Conservation (phyloP, 2,329 filamentous ascomycete species). For the Ramichloridium luteum region DNA sequence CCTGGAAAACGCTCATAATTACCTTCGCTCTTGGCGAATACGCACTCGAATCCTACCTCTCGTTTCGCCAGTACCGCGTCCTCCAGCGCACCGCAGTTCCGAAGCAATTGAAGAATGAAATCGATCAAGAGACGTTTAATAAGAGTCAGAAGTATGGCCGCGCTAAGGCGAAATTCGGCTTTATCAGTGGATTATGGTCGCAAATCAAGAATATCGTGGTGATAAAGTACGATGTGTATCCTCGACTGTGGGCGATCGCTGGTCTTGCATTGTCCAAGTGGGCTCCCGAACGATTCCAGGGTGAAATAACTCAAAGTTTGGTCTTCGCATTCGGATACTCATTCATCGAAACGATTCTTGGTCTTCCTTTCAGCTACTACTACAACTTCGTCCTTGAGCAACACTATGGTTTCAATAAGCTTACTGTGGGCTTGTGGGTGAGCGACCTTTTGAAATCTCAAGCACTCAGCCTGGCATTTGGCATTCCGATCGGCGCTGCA, state of each 20-base stretch:
- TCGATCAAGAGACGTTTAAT: constrained; percentile 81
- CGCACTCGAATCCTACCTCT: constrained; percentile 78
- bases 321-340: constrained; percentile 84
- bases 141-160: constrained; percentile 78
- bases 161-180: constrained; percentile 82
- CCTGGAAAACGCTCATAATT: constrained; percentile 93
- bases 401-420: constrained; percentile 98
- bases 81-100: constrained; percentile 69
- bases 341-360: constrained; percentile 65
- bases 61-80: constrained; percentile 78
- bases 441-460: constrained; percentile 88
- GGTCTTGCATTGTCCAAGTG: constrained; percentile 62
- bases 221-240: constrained; percentile 82
- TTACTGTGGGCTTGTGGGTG: constrained; percentile 77
- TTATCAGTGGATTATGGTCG: constrained; percentile 68
- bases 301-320: constrained; percentile 88
- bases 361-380: constrained; percentile 75
- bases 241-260: constrained; percentile 76
- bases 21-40: constrained; percentile 90
- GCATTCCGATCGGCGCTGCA: constrained; percentile 77
- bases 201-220: constrained; percentile 82
- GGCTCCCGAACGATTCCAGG: constrained; percentile 65
- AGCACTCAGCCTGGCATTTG: constrained; percentile 64
- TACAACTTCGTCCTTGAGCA: constrained; percentile 93
- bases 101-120: constrained; percentile 76